Conservation (phyloP, 352 stramenopile species). For the Phytophthora quininea region DNA sequence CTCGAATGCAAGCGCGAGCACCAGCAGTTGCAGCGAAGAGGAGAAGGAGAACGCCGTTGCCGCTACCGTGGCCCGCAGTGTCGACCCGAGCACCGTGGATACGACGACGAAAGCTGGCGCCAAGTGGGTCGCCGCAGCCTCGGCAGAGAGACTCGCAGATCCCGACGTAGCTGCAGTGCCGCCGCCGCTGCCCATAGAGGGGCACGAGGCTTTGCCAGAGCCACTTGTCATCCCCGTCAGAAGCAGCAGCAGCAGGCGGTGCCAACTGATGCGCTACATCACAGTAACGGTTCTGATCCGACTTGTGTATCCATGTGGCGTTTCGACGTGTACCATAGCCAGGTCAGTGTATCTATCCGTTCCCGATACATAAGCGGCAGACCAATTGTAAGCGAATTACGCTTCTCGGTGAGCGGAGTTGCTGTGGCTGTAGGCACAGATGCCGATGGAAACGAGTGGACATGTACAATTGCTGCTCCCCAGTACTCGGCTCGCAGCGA, state of each 20-base stretch:
- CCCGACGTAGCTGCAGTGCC: conserved; percentile 8
- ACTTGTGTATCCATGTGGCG: conserved; percentile 1
- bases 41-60: conserved; percentile 48
- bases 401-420: too few relatives aligned
- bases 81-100: background rate
- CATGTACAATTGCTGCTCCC: too few relatives aligned
- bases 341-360: too few relatives aligned
- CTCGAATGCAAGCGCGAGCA: conserved; percentile 19
- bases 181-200: background rate
- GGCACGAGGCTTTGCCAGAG: background rate
- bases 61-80: conserved; percentile 17
- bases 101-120: background rate
- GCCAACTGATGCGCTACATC: background rate
- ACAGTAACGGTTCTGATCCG: background rate
- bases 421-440: too few relatives aligned
- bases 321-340: background rate
- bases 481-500: too few relatives aligned
- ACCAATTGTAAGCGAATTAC: too few relatives aligned
- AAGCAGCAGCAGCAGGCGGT: background rate
- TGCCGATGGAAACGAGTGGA: too few relatives aligned
- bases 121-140: background rate
- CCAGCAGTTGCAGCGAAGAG: conserved; percentile 33
- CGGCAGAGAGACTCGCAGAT: conserved; percentile 4
- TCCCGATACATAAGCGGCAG: too few relatives aligned
- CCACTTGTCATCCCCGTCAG: background rate